phyloP scores from a whole-genome alignment of 2,329 filamentous ascomycete species.

The Epichloe gansuensis region DNA sequence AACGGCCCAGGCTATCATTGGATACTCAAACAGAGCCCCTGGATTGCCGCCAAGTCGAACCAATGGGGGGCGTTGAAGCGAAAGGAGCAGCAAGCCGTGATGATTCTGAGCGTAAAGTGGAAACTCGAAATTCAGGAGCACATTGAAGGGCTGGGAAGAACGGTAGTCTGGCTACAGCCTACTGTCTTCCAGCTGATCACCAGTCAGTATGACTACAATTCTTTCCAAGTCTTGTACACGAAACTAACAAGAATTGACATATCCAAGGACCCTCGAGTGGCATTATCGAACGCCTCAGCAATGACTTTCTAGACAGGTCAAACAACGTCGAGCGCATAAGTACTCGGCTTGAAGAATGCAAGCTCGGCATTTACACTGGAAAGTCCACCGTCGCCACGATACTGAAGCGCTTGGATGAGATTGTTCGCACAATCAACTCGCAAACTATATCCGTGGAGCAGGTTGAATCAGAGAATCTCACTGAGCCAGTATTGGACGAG shows the following conservation, averaged over 20 bases:
- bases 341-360: constrained; percentile 9
- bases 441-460: constrained; percentile 14
- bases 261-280: constrained; percentile 9
- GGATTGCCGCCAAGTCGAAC: constrained; percentile 23
- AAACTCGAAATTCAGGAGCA: constrained; percentile 34
- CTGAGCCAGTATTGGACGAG: constrained; percentile 13
- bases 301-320: constrained; percentile 19
- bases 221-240: background rate
- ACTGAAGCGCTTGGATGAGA: constrained; percentile 23
- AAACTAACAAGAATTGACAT: background rate
- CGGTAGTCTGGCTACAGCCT: constrained; percentile 25
- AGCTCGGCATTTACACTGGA: constrained; percentile 18
- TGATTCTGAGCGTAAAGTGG: constrained; percentile 38
- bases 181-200: constrained; percentile 31
- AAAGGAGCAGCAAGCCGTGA: constrained; percentile 29
- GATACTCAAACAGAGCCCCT: constrained; percentile 28
- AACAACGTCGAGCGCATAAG: constrained; percentile 18
- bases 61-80: constrained; percentile 9
- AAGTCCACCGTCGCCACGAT: constrained; percentile 19
- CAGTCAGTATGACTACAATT: constrained; percentile 21
- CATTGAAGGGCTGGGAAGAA: constrained; percentile 27
- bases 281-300: constrained; percentile 16
- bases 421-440: constrained; percentile 15
- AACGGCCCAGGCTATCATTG: constrained; percentile 22
- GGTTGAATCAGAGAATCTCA: constrained; percentile 10